phyloP scores from a whole-genome alignment of 1,284 basidiomycete genomes.

The Schizopora paradoxa region DNA sequence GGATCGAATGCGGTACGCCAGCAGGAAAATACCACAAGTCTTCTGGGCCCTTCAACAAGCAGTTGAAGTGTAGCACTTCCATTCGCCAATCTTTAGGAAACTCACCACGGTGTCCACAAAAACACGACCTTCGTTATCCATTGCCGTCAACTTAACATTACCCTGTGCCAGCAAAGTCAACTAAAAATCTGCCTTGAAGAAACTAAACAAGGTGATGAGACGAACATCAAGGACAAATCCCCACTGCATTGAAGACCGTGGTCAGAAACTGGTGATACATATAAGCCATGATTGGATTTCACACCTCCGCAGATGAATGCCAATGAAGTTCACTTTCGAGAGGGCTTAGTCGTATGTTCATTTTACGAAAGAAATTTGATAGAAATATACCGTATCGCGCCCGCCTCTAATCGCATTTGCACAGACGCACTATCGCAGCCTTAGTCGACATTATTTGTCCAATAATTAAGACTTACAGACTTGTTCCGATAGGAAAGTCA shows the following conservation, averaged over 20 bases:
- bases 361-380: neutral
- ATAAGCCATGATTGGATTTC: slow-evolving; percentile 14
- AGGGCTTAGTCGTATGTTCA: slow-evolving; percentile 5
- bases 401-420: slow-evolving; percentile 53
- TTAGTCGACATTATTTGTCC: neutral
- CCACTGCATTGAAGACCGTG: slow-evolving; percentile 31
- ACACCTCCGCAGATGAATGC: slow-evolving; percentile 47
- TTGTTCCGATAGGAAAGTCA: slow-evolving; percentile 40
- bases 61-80: neutral
- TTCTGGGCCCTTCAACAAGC: slow-evolving; percentile 27
- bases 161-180: slow-evolving; percentile 27
- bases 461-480: slow-evolving; percentile 25
- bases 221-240: slow-evolving; percentile 40
- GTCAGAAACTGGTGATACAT: slow-evolving; percentile 1
- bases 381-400: slow-evolving; percentile 38
- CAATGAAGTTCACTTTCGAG: slow-evolving; percentile 50
- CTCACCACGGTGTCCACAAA: slow-evolving; percentile 24
- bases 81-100: slow-evolving; percentile 2
- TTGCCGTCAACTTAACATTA: slow-evolving; percentile 39
- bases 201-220: neutral
- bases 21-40: slow-evolving; percentile 64
- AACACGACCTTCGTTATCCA: slow-evolving; percentile 43
- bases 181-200: neutral
- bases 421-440: slow-evolving; percentile 30
- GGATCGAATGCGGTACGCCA: slow-evolving; percentile 59